Evolutionary conservation across 1,284 basidiomycete species (phyloP).

Genomic region (Ganoderma multipileum): DNA sequence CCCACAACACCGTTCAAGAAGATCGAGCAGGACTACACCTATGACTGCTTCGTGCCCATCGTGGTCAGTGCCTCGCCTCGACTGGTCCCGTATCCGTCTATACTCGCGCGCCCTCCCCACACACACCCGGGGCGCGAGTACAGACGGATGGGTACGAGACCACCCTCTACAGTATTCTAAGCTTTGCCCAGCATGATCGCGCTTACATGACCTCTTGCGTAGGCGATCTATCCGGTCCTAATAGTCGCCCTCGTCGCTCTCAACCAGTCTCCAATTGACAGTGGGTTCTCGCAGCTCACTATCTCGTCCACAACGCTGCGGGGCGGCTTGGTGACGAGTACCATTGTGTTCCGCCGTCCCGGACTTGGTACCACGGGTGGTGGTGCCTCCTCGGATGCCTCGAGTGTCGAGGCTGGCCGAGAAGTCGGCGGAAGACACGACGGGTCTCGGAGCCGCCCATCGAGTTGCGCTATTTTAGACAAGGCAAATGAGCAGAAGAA

Average conservation of each 20-base stretch:
- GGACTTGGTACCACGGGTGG: background rate
- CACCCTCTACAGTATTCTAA: too few relatives aligned
- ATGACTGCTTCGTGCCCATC: background rate
- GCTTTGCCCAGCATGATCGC: background rate
- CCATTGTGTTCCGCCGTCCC: background rate
- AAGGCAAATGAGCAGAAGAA: background rate
- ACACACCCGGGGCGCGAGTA: too few relatives aligned
- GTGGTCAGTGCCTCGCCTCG: background rate
- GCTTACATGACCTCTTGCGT: background rate
- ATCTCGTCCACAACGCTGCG: background rate
- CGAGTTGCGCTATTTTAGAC: background rate
- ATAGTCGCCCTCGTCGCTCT: constrained; percentile 4
- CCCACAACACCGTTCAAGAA: background rate
- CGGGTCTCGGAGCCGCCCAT: background rate
- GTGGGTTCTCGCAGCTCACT: background rate
- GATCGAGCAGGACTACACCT: background rate
- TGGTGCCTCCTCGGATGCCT: background rate
- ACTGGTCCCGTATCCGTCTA: too few relatives aligned
- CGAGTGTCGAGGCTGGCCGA: background rate
- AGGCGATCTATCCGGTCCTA: constrained; percentile 8
- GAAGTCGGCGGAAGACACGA: background rate
- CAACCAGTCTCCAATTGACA: constrained; percentile 1
- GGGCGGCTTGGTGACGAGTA: background rate
- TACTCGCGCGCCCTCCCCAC: too few relatives aligned
- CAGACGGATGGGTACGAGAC: too few relatives aligned